Evolutionary conservation across 2,329 filamentous ascomycete genomes (phyloP), one percentile per base, ranked within the genome.

Genomic region (Fusarium begoniae): DNA sequence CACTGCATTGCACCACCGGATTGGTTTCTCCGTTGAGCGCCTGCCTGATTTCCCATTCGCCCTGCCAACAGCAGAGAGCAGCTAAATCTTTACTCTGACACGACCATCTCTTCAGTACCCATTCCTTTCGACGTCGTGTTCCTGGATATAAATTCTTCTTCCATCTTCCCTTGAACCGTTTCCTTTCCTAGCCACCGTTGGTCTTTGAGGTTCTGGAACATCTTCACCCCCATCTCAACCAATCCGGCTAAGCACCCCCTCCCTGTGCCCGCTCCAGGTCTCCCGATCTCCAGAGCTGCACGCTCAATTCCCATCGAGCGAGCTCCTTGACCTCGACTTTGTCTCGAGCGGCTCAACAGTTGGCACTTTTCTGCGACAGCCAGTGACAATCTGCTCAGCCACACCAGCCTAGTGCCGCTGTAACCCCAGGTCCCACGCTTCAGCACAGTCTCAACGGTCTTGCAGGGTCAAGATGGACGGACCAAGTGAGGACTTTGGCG

Each of bases 1-100:
- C 45, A 37, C 48, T 57, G 3, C 66, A 26, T 26, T 62, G 53
- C 67, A 53, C 22, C 41, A 8, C 67, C 68, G 72, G 63, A 63
- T 69, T 53, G 63, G 56, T 60, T 74, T 63, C 72, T 75, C 72
- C 72, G 54, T 67, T 45, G 26, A 47, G 47, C 41, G 57, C 54
- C 60, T 66, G 62, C 58, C 71, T 64, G 58, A 41, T 30, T 41
- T 40, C 40, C 48, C 56, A 40, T 32, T 26, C 22, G 22, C 15
- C 32, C 43, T 48, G 43, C 55, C 48, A 43, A 30, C 38, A 41
- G 4, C n/a, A 37, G n/a, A 35, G 37, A 57, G 20, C 51, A 44
- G 44, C 30, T 61, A 54, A 32, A 37, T 8, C 48, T 70, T 18
- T 28, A 22, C 44, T 43, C 35, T 13, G 37, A 17, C 35, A 69